phyloP scores from a whole-genome alignment of 2,329 filamentous ascomycete species.

The Macrophomina phaseolina region DNA sequence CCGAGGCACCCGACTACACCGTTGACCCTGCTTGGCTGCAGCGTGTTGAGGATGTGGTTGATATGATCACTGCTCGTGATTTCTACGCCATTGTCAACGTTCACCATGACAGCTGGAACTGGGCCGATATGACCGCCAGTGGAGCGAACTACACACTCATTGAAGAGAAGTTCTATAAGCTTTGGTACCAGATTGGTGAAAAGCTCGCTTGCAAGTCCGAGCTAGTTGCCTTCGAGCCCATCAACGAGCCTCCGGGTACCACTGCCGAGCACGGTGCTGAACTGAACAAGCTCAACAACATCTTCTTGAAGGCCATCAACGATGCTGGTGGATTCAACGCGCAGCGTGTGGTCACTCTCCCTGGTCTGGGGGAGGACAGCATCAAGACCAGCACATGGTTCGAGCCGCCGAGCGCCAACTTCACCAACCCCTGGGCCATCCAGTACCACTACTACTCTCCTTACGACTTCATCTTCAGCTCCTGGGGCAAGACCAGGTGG shows the following conservation, averaged over 20 bases:
- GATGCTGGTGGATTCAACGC: constrained; percentile 62
- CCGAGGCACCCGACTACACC: constrained; percentile 58
- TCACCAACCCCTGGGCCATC: constrained; percentile 63
- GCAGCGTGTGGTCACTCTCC: constrained; percentile 62
- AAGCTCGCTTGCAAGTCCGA: constrained; percentile 62
- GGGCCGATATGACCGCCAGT: constrained; percentile 58
- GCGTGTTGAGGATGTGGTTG: constrained; percentile 63
- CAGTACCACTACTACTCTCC: constrained; percentile 68
- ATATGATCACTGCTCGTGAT: constrained; percentile 58
- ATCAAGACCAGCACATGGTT: constrained; percentile 63
- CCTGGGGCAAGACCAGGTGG: constrained; percentile 67
- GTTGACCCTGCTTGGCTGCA: constrained; percentile 62
- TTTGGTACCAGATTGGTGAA: constrained; percentile 64
- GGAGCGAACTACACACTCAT: constrained; percentile 58
- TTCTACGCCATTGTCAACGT: constrained; percentile 63
- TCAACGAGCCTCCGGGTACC: constrained; percentile 64
- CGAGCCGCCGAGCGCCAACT: constrained; percentile 50
- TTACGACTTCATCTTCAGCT: constrained; percentile 50
- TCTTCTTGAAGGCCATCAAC: constrained; percentile 61
- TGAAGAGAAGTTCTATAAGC: constrained; percentile 60
- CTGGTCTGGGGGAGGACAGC: constrained; percentile 58
- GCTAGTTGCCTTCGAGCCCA: constrained; percentile 62
- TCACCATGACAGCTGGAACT: constrained; percentile 65
- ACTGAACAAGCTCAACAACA: constrained; percentile 62
- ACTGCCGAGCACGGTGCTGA: constrained; percentile 57